These are phyloP conservation scores for Blepharisma japonicum DNA, from an alignment of 73 alveolate species.

Conservation along the genomic window DNA sequence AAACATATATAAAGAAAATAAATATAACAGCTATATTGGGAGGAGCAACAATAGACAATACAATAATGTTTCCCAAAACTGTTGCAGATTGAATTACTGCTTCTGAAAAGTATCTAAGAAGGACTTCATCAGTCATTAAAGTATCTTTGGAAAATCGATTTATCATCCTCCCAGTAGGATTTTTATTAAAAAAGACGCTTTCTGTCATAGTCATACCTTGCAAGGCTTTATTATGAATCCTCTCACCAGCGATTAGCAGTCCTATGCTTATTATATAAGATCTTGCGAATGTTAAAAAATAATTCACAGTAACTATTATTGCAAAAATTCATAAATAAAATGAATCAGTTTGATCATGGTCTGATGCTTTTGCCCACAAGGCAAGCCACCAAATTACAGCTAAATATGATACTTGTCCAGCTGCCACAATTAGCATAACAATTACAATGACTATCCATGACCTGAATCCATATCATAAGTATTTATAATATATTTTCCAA, in stretches of 20 bases:
- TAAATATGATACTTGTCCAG: background rate
- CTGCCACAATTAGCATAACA: background rate
- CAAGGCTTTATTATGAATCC: background rate
- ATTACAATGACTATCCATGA: background rate
- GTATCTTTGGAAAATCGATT: conserved; percentile 72
- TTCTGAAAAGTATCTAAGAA: background rate
- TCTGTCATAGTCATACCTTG: background rate
- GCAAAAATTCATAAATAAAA: background rate
- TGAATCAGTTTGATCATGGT: background rate
- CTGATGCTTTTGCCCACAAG: background rate
- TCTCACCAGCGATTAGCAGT: background rate
- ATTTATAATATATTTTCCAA: background rate
- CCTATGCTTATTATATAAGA: background rate
- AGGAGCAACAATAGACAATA: background rate
- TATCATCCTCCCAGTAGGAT: conserved; percentile 84
- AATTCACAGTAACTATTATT: background rate
- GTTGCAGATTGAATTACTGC: background rate
- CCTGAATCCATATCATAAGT: background rate
- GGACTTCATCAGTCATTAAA: background rate
- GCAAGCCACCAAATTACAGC: background rate
- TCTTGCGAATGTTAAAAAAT: background rate
- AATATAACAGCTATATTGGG: background rate
- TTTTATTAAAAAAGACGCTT: conserved; percentile 78
- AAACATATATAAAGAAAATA: background rate
- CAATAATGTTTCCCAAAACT: conserved; percentile 13